These are phyloP conservation scores for Suhomyces kilbournensis DNA, from an alignment of 805 yeast genomes.

Conservation along the genomic window DNA sequence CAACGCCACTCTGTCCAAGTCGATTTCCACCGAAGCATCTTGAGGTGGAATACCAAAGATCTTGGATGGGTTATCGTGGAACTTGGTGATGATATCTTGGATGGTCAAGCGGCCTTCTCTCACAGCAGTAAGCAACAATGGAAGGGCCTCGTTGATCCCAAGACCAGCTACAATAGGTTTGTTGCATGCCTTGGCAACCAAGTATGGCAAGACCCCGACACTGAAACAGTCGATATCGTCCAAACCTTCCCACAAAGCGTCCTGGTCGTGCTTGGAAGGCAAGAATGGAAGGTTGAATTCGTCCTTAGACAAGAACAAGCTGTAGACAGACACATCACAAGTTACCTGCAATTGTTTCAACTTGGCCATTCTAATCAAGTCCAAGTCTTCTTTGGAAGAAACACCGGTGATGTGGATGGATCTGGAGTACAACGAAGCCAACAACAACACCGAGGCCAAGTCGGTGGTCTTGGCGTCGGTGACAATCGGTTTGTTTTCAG, in stretches of 20 bases:
- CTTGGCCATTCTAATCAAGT: constrained; percentile 81
- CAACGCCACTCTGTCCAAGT: constrained; percentile 65
- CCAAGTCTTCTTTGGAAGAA: constrained; percentile 74
- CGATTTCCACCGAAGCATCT: constrained; percentile 76
- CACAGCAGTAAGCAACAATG: constrained; percentile 79
- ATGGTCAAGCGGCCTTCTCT: constrained; percentile 66
- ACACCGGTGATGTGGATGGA: constrained; percentile 88
- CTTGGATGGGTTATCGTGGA: constrained; percentile 77
- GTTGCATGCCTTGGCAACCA: constrained; percentile 64
- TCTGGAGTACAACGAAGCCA: constrained; percentile 84
- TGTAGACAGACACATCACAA: constrained; percentile 80
- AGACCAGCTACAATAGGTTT: constrained; percentile 63
- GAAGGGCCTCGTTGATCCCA: constrained; percentile 78
- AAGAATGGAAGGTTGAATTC: constrained; percentile 69
- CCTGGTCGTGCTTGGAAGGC: constrained; percentile 80
- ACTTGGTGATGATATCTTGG: constrained; percentile 65
- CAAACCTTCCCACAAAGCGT: constrained; percentile 75
- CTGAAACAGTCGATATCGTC: constrained; percentile 80
- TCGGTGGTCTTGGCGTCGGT: constrained; percentile 92
- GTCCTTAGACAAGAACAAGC: constrained; percentile 72
- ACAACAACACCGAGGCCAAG: constrained; percentile 83
- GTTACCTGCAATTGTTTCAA: constrained; percentile 79
- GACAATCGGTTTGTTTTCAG: constrained; percentile 74
- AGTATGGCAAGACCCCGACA: constrained; percentile 74
- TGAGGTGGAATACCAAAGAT: constrained; percentile 83